Evolutionary conservation across 257 asterid species (phyloP).

Genomic region (Orobanche coerulescens): DNA sequence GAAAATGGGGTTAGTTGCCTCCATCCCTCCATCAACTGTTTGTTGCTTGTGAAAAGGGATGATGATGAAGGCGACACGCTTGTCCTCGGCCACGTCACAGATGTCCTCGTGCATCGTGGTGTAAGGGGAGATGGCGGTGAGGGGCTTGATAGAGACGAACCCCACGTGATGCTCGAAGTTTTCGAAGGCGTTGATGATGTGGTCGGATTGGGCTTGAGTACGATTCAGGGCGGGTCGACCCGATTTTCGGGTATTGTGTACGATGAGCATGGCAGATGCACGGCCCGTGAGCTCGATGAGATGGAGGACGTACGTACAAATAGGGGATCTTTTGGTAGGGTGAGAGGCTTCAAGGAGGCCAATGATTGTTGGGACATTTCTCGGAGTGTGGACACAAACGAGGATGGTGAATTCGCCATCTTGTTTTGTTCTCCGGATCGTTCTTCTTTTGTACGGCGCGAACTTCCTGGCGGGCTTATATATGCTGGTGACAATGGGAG

Average conservation of each 20-base stretch:
- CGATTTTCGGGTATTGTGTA: slow-evolving; percentile 55
- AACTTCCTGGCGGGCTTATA: slow-evolving; percentile 63
- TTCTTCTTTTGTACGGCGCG: slow-evolving; percentile 57
- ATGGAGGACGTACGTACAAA: slow-evolving; percentile 63
- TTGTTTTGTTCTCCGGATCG: slow-evolving; percentile 47
- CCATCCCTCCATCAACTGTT: slow-evolving; percentile 95
- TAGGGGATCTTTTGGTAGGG: slow-evolving; percentile 69
- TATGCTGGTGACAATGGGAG: slow-evolving; percentile 52
- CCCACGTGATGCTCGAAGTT: slow-evolving; percentile 65
- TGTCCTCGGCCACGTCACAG: slow-evolving; percentile 72
- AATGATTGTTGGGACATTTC: slow-evolving; percentile 82
- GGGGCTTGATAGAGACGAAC: slow-evolving; percentile 56
- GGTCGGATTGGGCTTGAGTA: slow-evolving; percentile 85
- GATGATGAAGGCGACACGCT: slow-evolving; percentile 56
- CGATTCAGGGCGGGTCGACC: slow-evolving; percentile 64
- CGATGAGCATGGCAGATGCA: slow-evolving; percentile 89
- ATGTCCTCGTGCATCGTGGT: slow-evolving; percentile 93
- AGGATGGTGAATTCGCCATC: slow-evolving; percentile 66
- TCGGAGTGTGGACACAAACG: slow-evolving; percentile 67
- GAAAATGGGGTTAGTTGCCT: slow-evolving; percentile 59
- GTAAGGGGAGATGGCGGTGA: slow-evolving; percentile 90
- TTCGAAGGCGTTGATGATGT: slow-evolving; percentile 79
- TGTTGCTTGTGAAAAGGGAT: slow-evolving; percentile 92
- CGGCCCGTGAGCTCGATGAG: slow-evolving; percentile 94
- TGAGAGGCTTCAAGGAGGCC: slow-evolving; percentile 78